phyloP scores from a whole-genome alignment of 2,329 filamentous ascomycete genomes.

The Stemphylium vesicarium region DNA sequence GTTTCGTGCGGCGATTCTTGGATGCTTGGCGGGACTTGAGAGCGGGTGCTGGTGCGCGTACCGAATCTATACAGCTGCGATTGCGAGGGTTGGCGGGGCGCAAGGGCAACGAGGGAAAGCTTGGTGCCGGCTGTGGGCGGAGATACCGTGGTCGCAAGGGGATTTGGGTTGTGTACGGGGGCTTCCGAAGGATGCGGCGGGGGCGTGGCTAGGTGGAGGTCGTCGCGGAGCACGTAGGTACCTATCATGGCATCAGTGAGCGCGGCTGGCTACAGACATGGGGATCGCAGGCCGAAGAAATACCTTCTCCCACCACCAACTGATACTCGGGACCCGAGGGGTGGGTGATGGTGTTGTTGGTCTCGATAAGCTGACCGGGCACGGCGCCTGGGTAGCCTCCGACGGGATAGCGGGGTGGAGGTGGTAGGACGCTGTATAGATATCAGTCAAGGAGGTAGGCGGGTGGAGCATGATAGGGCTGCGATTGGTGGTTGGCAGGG shows the following conservation, averaged over 20 bases:
- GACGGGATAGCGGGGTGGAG: constrained; percentile 83
- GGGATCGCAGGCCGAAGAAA: constrained; percentile 8
- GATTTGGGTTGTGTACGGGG: constrained; percentile 85
- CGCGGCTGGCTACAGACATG: constrained; percentile 11
- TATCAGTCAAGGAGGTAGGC: constrained; percentile 34
- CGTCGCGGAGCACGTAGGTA: constrained; percentile 88
- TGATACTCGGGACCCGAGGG: constrained; percentile 85
- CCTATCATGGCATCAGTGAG: constrained; percentile 59
- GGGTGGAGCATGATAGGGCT: constrained; percentile 21
- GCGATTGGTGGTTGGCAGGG: constrained; percentile 34
- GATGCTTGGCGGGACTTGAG: constrained; percentile 54
- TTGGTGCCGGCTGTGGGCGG: constrained; percentile 87
- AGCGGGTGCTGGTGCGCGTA: constrained; percentile 51
- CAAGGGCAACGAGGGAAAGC: constrained; percentile 76
- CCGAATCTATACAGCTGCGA: constrained; percentile 51
- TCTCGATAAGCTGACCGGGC: constrained; percentile 84
- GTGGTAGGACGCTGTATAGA: constrained; percentile 67
- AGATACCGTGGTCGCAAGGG: constrained; percentile 81
- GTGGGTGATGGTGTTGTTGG: constrained; percentile 84
- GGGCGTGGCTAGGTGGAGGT: constrained; percentile 89
- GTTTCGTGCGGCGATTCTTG: constrained; percentile 53
- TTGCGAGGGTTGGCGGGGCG: constrained; percentile 57
- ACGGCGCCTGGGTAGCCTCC: constrained; percentile 75
- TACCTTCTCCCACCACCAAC: constrained; percentile 92
- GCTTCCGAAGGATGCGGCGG: constrained; percentile 95